Evolutionary conservation across 345 rosid genomes (phyloP), one percentile per base, ranked within the genome.

Genomic region (Rhizophora mangle): DNA sequence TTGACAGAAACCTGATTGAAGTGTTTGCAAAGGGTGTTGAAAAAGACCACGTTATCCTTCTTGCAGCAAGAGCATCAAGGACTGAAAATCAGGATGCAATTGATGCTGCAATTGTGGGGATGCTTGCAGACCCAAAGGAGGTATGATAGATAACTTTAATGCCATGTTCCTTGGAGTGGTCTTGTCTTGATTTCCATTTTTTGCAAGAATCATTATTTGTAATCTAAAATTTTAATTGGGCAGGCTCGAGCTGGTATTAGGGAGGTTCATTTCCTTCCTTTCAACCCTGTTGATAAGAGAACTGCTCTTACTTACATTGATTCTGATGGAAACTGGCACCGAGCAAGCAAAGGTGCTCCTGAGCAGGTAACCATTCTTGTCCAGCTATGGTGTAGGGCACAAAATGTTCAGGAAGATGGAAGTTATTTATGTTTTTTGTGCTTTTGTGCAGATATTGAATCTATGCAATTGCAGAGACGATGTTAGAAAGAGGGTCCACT

Each of bases 41-140:
- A 68, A 89, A 79, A 69, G 92, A 89, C 34, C 73, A 81, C 63
- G 91, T 93, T 27, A 30, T 91, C 4, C 92, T 93, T 72, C 85
- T 86, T 43, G 98, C 96, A 19, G 94, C 97, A 24, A 86, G 97
- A 79, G 98, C 98, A 43, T 91, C 98, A 46, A 88, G 96, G 80
- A 81, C 76, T 34, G 92, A 89, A 83, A 89, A 88, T 73, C 97
- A 91, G 84, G 98, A 91, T 59, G 96, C 98, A 4, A 85, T 93
- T 84, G 98, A 90, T 71, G 86, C 96, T 49, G 92, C 96, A 16
- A 91, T 93, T 69, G 96, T 93, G 7, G 98, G 97, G 43, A 93
- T 91, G 97, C 92, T 93, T 75, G 90, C 88, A 30, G 98, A 93
- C 78, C 97, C 97, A n/a, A 93, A 83, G 78, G 98, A 93, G 92